These are phyloP conservation scores for Sclerospora graminicola DNA, from an alignment of 352 stramenopile genomes.

Conservation along the genomic window DNA sequence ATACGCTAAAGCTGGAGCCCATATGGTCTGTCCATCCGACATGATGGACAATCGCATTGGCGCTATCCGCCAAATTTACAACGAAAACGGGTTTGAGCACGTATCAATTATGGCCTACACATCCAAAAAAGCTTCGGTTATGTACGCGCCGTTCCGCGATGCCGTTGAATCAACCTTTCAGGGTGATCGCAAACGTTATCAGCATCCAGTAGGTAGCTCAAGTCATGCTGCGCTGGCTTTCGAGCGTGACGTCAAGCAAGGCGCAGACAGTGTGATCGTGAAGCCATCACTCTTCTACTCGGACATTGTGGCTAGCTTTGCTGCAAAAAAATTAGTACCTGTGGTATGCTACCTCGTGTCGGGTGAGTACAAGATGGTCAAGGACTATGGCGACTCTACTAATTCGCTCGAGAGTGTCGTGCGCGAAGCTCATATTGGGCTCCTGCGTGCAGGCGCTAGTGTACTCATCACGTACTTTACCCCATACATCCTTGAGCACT, in stretches of 20 bases:
- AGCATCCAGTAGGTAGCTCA: slow-evolving; percentile 85
- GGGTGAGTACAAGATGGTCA: slow-evolving; percentile 99
- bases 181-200: slow-evolving; percentile 95
- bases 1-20: slow-evolving; percentile 92
- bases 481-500: slow-evolving; percentile 78
- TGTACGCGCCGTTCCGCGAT: slow-evolving; percentile 95
- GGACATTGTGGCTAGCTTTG: slow-evolving; percentile 94
- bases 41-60: slow-evolving; percentile 98
- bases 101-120: slow-evolving; percentile 99
- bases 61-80: slow-evolving; percentile 90
- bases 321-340: slow-evolving; percentile 86
- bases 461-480: slow-evolving; percentile 99
- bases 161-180: slow-evolving; percentile 95
- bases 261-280: slow-evolving; percentile 99
- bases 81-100: slow-evolving; percentile 94
- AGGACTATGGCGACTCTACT: slow-evolving; percentile 85
- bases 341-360: slow-evolving; percentile 98
- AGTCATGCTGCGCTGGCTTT: slow-evolving; percentile 76
- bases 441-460: slow-evolving; percentile 89
- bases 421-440: slow-evolving; percentile 66
- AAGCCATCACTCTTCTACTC: slow-evolving; percentile 98
- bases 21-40: slow-evolving; percentile 95
- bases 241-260: slow-evolving; percentile 70
- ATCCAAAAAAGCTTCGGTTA: slow-evolving; percentile 95
- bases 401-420: slow-evolving; percentile 78